A percentile compares a stretch with the other conserved stretches of the same genome.
Conservation (phyloP, 805 yeast genomes). For the Barnettozyma californica region DNA sequence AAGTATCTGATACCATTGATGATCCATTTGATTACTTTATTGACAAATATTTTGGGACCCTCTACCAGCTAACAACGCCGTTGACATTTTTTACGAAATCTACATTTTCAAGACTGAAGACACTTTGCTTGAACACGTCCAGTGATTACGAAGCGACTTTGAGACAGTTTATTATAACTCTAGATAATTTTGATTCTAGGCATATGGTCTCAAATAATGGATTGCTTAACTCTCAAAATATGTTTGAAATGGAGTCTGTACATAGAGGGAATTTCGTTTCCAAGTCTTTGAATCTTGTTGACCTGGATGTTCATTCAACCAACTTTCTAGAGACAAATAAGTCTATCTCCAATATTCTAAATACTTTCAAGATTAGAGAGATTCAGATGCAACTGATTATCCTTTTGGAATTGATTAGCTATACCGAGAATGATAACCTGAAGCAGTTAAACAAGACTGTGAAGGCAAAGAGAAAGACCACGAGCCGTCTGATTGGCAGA, state of each 20-base stretch:
- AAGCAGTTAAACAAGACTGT: constrained; percentile 26
- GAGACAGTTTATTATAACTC: constrained; percentile 27
- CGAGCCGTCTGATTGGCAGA: constrained; percentile 30
- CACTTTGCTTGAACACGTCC: constrained; percentile 33
- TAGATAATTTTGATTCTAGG: constrained; percentile 38
- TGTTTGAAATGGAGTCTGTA: constrained; percentile 25
- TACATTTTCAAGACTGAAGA: constrained; percentile 40
- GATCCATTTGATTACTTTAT: constrained; percentile 27
- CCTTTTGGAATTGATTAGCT: constrained; percentile 39
- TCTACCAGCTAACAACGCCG: constrained; percentile 32
- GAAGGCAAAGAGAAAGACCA: constrained; percentile 12
- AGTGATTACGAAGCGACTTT: constrained; percentile 24
- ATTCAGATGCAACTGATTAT: constrained; percentile 50
- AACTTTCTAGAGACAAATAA: constrained; percentile 25
- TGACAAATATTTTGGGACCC: constrained; percentile 31
- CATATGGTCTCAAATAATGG: constrained; percentile 29
- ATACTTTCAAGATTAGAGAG: constrained; percentile 47
- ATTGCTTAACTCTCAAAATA: constrained; percentile 21
- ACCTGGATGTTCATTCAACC: constrained; percentile 21
- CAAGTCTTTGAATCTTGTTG: constrained; percentile 22
- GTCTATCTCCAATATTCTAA: constrained; percentile 26
- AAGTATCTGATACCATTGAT: constrained; percentile 9
- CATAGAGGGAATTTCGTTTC: constrained; percentile 25
- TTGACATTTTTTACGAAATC: constrained; percentile 42
- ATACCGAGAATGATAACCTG: constrained; percentile 32